Evolutionary conservation across 2,329 filamentous ascomycete genomes (phyloP), one percentile per base, ranked within the genome.

Genomic region (Paramyrothecium roridum): DNA sequence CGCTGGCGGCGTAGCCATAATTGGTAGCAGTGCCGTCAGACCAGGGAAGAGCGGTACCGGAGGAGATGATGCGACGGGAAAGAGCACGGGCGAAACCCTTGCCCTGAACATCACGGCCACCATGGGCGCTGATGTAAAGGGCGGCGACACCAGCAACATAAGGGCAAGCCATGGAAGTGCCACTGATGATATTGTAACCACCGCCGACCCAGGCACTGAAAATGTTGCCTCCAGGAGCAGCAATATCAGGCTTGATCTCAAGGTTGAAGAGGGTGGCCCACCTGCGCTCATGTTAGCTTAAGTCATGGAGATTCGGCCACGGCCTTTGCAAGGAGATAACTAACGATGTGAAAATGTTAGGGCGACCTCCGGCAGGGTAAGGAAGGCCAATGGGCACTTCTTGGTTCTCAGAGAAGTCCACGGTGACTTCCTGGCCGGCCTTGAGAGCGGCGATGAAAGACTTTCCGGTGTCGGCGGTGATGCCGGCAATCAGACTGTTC

Each of bases 161-260:
- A 2, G 77, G 77, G 49, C 71, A 72, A 3, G 77, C 73, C 78
- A 81, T 80, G 2, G 75, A 79, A 0, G 79, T 81, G 48, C 79
- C 79, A 52, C 71, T 75, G 34, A 76, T 66, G 8, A 79, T 68
- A 3, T 68, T 69, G 53, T 68, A 68, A 7, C 21, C 40, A 4
- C 48, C 56, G 37, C 52, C 63, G 3, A 74, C 71, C 50, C 72
- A 80, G 3, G 76, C 78, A 16, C 74, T 75, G 47, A 76, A 69
- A 48, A 66, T 64, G 2, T 73, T 68, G 26, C 72, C 72, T 48
- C 77, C 76, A 2, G 76, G 75, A 0, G 74, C 70, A 13, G 71
- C 73, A 50, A 79, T 61, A 52, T 79, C 71, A 8, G 76, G 75
- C 61, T 76, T 77, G 53, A 77, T 64, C 43, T 70, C 65, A 7